Percentiles rank a stretch among this genome's conserved stretches.
Evolutionary conservation across 2,329 filamentous ascomycete species (phyloP).

Genomic region (Ambrosiella xylebori): DNA sequence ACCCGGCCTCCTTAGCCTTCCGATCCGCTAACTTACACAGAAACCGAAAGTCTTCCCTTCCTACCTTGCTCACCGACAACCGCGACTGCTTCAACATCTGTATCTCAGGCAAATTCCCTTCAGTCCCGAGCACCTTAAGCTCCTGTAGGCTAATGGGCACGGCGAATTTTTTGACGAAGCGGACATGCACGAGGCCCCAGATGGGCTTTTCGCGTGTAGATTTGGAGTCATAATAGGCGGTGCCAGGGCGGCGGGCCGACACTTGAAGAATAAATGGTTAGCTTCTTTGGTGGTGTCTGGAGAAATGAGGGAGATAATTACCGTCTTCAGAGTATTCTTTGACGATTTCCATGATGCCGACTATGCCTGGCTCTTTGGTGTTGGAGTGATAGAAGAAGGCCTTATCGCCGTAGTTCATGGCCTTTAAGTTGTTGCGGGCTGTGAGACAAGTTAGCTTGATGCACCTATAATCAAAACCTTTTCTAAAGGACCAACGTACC

Average conservation of each 20-base stretch:
- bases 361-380: slow-evolving; percentile 75
- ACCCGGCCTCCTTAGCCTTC: slow-evolving; percentile 24
- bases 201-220: slow-evolving; percentile 37
- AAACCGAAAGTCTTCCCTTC: slow-evolving; percentile 45
- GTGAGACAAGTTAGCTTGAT: background rate
- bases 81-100: slow-evolving; percentile 70
- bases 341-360: slow-evolving; percentile 77
- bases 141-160: slow-evolving; percentile 53
- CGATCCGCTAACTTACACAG: slow-evolving; percentile 35
- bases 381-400: slow-evolving; percentile 98
- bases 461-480: background rate
- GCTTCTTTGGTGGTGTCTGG: background rate
- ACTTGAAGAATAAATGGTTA: slow-evolving; percentile 15
- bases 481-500: slow-evolving; percentile 18
- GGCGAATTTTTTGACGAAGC: slow-evolving; percentile 68
- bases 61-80: slow-evolving; percentile 61
- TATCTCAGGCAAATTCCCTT: slow-evolving; percentile 50
- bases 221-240: slow-evolving; percentile 68
- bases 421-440: slow-evolving; percentile 76
- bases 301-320: slow-evolving; percentile 22
- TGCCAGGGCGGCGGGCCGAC: slow-evolving; percentile 20
- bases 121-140: slow-evolving; percentile 45
- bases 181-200: slow-evolving; percentile 82
- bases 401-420: slow-evolving; percentile 80
- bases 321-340: slow-evolving; percentile 66